phyloP scores from a whole-genome alignment of 164 flowering plant genomes.

The Macadamia tetraphylla region DNA sequence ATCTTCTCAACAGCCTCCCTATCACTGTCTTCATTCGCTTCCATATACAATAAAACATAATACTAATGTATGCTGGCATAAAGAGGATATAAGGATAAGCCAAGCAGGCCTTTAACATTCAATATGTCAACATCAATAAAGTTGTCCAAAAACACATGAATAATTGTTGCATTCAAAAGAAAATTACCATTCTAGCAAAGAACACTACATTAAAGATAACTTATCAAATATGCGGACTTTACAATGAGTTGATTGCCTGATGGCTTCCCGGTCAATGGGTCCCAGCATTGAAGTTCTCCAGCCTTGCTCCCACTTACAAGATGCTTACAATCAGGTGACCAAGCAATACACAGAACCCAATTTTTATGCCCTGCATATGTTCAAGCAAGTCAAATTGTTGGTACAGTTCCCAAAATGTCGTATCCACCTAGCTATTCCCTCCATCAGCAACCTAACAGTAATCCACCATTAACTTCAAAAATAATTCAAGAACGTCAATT shows the following conservation, averaged over 20 bases:
- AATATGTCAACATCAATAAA: too few relatives aligned
- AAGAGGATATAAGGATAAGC: too few relatives aligned
- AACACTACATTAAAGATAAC: not conserved
- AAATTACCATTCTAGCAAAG: not conserved
- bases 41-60: too few relatives aligned
- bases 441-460: too few relatives aligned
- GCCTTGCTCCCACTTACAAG: constrained; percentile 95
- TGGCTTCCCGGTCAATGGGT: constrained; percentile 78
- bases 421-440: too few relatives aligned
- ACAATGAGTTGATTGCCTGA: constrained; percentile 74
- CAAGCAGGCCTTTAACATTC: too few relatives aligned
- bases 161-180: not conserved
- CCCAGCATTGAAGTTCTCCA: constrained; percentile 88
- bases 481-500: not conserved
- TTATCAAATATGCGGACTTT: constrained; percentile 12
- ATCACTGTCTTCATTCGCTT: too few relatives aligned
- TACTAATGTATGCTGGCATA: too few relatives aligned
- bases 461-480: too few relatives aligned
- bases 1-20: too few relatives aligned
- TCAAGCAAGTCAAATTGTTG: not conserved
- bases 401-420: not conserved
- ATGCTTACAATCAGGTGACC: constrained; percentile 97
- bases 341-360: constrained; percentile 96
- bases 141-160: too few relatives aligned
- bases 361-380: constrained; percentile 75